These are phyloP conservation scores for Ettlia oleoabundans DNA, from an alignment of 139 green algal genomes.

Conservation along the genomic window DNA sequence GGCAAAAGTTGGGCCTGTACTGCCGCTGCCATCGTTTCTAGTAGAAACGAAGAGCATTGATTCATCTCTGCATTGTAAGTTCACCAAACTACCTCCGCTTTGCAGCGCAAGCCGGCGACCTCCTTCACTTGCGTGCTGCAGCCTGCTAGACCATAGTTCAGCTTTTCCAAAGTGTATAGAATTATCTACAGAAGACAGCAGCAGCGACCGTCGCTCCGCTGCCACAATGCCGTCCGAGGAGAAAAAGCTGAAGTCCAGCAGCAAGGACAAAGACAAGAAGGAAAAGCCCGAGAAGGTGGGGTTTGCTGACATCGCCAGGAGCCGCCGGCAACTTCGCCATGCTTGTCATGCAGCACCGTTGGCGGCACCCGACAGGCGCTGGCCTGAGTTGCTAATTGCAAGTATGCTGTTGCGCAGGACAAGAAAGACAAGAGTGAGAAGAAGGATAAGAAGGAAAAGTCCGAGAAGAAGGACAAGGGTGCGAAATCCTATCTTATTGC, in stretches of 20 bases:
- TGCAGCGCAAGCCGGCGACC: too few species aligned
- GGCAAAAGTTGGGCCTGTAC: too few species aligned
- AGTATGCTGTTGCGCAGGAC: background rate
- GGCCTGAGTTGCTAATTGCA: background rate
- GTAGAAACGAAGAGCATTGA: too few species aligned
- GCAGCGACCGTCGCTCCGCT: background rate
- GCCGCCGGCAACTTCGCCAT: background rate
- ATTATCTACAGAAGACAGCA: background rate
- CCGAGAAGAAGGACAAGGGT: conserved; percentile 55
- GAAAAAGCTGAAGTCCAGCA: conserved; percentile 14
- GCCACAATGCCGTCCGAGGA: conserved; percentile 16
- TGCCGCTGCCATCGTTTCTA: too few species aligned
- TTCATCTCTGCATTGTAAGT: too few species aligned
- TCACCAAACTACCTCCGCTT: too few species aligned
- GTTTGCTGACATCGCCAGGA: background rate
- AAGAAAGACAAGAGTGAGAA: conserved; percentile 65
- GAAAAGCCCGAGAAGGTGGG: conserved; percentile 20
- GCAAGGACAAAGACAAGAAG: conserved; percentile 35
- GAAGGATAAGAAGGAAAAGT: conserved; percentile 49
- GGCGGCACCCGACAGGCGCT: background rate
- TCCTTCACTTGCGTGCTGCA: too few species aligned
- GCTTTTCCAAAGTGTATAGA: background rate
- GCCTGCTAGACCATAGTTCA: too few species aligned
- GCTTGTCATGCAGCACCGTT: background rate
- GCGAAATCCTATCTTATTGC: conserved; percentile 56